Conservation (phyloP, 2,329 filamentous ascomycete species). For the Rutstroemia sp. region DNA sequence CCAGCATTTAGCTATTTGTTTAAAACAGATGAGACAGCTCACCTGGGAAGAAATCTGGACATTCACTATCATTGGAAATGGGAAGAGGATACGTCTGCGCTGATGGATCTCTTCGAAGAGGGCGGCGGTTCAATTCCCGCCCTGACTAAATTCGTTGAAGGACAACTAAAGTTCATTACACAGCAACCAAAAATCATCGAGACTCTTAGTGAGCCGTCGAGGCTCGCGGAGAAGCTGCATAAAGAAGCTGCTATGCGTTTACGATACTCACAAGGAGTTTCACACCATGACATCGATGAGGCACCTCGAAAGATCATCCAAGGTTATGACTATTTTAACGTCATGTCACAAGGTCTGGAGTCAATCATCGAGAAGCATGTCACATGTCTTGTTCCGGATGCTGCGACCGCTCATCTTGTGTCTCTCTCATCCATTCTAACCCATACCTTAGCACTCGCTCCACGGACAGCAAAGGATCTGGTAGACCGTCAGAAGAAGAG, state of each 20-base stretch:
- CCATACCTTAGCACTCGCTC: slow-evolving; percentile 29
- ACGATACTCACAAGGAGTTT: slow-evolving; percentile 5
- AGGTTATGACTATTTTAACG: slow-evolving; percentile 38
- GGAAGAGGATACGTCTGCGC: slow-evolving; percentile 22
- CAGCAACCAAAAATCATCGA: slow-evolving; percentile 39
- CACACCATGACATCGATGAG: slow-evolving; percentile 15
- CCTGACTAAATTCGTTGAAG: slow-evolving; percentile 37
- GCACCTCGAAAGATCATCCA: slow-evolving; percentile 32
- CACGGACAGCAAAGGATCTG: slow-evolving; percentile 14
- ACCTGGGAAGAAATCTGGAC: slow-evolving; percentile 29
- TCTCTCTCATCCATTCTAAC: slow-evolving; percentile 40
- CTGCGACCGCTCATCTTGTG: slow-evolving; percentile 33
- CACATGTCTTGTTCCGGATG: slow-evolving; percentile 42
- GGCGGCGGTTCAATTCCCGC: slow-evolving; percentile 36
- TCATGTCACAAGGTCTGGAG: slow-evolving; percentile 37
- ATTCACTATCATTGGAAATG: slow-evolving; percentile 35
- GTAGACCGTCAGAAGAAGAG: slow-evolving; percentile 23
- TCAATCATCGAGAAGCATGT: slow-evolving; percentile 48
- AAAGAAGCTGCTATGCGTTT: slow-evolving; percentile 15
- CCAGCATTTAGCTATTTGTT: slow-evolving; percentile 35
- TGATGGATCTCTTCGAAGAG: slow-evolving; percentile 24
- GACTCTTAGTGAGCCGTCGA: slow-evolving; percentile 22
- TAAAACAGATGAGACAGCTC: slow-evolving; percentile 28
- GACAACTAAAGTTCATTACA: slow-evolving; percentile 35
- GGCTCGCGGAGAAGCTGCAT: slow-evolving; percentile 18